Evolutionary conservation across 2,329 filamentous ascomycete species (phyloP), one percentile per base, ranked within the genome.

Genomic region (Fusarium phyllophilum): DNA sequence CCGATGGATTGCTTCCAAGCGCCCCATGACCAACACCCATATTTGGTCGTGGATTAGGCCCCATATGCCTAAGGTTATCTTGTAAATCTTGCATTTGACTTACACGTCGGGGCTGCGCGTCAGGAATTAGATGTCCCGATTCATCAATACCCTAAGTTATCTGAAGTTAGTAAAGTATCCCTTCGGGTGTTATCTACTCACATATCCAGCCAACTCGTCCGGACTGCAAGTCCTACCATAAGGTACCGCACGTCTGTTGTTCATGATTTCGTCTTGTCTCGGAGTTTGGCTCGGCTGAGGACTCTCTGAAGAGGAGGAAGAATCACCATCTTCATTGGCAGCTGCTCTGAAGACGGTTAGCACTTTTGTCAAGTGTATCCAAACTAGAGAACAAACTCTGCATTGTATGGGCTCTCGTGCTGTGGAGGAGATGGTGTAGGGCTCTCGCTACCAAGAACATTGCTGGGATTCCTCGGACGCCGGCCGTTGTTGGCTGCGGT

Each of bases 141-240:
- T 48, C 45, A 31, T 48, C 20, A 31, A 48, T 48, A 17, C 20
- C 45, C 45, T 48, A 6, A 2, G 20, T 31, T 17, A 31, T 48
- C 45, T 17, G 20, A 31, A 22, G 45, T 31, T 5, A 31, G 45
- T 17, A 2, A n/a, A 31, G 5, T 31, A 48, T 48, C 14, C 45
- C 29, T n/a, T 48, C 20, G 3, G 8, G 45, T 5, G 14, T 31
- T 1, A 17, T 9, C 2, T 2, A 11, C 62, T 54, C 6, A 72
- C 69, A 34, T 72, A 20, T 42, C 46, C 24, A 11, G 51, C 20
- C 7, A 70, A 8, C 31, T 56, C 46, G 38, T 72, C 69, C 1
- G 68, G 68, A 10, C 69, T 72, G 3, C 13, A 38, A 8, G 3
- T 34, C 6, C 33, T 26, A 6, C 42, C n/a, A 13, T 15, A 26